Conservation (phyloP, 176 grass and related monocot genomes). For the Otatea glauca region DNA sequence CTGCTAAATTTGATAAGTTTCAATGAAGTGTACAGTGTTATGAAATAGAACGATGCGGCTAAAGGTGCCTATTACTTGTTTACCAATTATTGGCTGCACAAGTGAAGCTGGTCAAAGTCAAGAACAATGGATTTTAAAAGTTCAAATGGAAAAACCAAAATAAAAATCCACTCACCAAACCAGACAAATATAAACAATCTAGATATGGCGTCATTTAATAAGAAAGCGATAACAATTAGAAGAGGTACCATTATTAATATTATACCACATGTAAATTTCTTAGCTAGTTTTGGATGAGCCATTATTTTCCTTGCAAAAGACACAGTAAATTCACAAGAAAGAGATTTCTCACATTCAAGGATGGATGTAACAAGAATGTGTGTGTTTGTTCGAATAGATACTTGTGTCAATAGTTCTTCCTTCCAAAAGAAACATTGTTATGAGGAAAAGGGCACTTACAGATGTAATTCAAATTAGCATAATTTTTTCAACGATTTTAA, state of each 20-base stretch:
- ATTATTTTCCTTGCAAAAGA: conserved; percentile 20
- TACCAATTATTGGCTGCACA: background rate
- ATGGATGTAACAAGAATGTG: too few species aligned
- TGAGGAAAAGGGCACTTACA: background rate
- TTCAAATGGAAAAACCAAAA: background rate
- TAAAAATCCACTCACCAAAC: background rate
- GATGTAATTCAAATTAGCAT: background rate
- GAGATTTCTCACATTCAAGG: background rate
- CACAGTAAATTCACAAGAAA: background rate
- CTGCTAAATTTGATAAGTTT: background rate
- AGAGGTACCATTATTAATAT: background rate
- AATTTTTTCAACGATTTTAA: background rate
- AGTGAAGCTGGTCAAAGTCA: background rate
- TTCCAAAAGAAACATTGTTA: background rate
- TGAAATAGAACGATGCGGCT: background rate
- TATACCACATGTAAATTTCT: background rate
- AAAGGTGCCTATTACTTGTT: background rate
- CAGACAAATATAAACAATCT: background rate
- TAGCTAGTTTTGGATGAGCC: background rate
- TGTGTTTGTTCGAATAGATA: background rate
- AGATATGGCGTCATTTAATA: background rate
- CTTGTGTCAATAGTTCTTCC: background rate
- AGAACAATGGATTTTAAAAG: background rate
- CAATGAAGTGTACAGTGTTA: background rate
- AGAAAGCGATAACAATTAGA: background rate